Evolutionary conservation across 345 rosid genomes (phyloP), one percentile per base, ranked within the genome.

Genomic region (Arabis alpina): DNA sequence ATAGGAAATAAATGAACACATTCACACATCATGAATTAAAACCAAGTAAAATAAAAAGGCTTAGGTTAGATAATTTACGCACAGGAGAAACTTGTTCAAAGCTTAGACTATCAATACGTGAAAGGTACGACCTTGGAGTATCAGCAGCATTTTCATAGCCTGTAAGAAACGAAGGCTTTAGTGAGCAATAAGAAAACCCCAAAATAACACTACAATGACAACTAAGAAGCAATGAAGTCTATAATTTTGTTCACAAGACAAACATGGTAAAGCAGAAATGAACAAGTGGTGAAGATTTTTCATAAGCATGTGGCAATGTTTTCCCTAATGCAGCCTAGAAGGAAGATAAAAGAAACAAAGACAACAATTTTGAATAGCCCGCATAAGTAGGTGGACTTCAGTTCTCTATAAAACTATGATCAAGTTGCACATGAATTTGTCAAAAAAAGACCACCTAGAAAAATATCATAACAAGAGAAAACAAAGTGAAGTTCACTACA

Each of bases 81-180:
- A 87, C 88, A 75, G 72, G 77, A 71, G 74, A 74, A 54, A 54
- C 59, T 42, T 62, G 76, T 66, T 79, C 85, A 70, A 78, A 48
- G 67, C 76, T 76, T 67, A 61, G 79, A 37, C 59, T 70, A 67
- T 76, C 78, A 9, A 44, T 32, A 69, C 61, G 70, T 36, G 84
- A 75, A 65, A 58, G 73, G 64, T 64, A 73, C 24, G 76, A 47
- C 50, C 59, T 76, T 79, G 55, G 80, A 45, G 70, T 59, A 62
- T 77, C 68, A 80, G 72, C 79, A 79, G 80, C 77, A 74, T 73
- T 66, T 27, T 77, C 79, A 79, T 73, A 73, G 68, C 78, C 82
- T 79, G 79, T 60, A 61, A 28, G 12, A 66, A 60, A 79, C 19
- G 37, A 64, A n/a, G 30, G 42, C 23, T 24, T 56, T 49, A 61